These are phyloP conservation scores for Heliocybe sulcata DNA, from an alignment of 1,284 basidiomycete genomes.

Conservation along the genomic window DNA sequence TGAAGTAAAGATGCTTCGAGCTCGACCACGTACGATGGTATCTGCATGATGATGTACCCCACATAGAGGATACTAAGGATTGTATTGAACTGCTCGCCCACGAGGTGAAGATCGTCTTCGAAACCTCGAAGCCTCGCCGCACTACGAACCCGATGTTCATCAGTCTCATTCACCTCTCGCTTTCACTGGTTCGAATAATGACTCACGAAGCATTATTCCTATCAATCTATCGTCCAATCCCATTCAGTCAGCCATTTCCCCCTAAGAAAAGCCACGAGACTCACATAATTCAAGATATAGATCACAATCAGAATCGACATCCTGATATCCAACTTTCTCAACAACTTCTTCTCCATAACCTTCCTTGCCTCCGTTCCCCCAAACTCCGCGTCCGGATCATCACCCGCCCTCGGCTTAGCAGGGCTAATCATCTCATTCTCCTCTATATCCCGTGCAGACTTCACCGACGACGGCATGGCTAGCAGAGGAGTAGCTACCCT, in stretches of 20 bases:
- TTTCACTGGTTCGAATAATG: background rate
- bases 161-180: background rate
- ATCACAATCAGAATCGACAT: constrained; percentile 63
- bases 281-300: constrained; percentile 61
- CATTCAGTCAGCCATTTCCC: constrained; percentile 11
- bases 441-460: background rate
- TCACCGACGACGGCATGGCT: constrained; percentile 13
- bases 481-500: background rate
- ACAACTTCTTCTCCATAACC: constrained; percentile 42
- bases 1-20: background rate
- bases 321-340: constrained; percentile 54
- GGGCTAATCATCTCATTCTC: background rate
- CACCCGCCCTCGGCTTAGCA: background rate
- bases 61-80: constrained; percentile 71
- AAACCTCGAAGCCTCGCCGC: constrained; percentile 66
- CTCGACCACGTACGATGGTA: constrained; percentile 51
- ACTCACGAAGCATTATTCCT: constrained; percentile 58
- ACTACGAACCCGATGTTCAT: constrained; percentile 20
- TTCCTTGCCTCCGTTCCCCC: constrained; percentile 32
- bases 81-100: constrained; percentile 62
- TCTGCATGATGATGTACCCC: constrained; percentile 77
- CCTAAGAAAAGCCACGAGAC: constrained; percentile 13
- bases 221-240: constrained; percentile 38
- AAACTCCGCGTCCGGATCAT: constrained; percentile 28
- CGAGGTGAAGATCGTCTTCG: constrained; percentile 58